Evolutionary conservation across 2,329 filamentous ascomycete species (phyloP), one percentile per base, ranked within the genome.

Genomic region (Penicillium sp.): DNA sequence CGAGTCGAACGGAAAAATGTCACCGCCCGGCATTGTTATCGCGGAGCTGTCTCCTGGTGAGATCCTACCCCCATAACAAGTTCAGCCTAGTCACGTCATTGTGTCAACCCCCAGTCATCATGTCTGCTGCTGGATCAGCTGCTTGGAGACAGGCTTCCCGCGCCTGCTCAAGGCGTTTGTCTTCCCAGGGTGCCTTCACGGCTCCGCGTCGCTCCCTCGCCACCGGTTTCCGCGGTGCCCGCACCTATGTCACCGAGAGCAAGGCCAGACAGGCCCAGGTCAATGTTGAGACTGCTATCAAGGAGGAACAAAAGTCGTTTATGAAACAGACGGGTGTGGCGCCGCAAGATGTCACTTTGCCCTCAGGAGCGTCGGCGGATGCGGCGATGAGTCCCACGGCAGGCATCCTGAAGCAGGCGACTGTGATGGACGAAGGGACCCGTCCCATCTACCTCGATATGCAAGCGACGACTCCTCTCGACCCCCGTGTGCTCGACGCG

Each of bases 401-500:
- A 54, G 82, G 82, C 72, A 76, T 96, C 39, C 76, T 98, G 53
- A 94, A 93, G 75, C 86, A 95, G 68, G 91, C 90, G 7, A 90
- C 89, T 9, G 77, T 95, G 55, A 88, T 97, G 85, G 90, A 95
- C 58, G 84, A 95, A 70, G 93, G 93, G 49, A 85, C 88, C 53
- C 80, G 93, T 50, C 93, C 93, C 35, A 97, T 98, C 66, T 98
- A 98, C 64, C 84, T 98, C 46, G 93, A 98, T 66, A 95, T 95
- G 85, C 93, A 98, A 73, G 89, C 93, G 33, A 98, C 93, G 1
- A 98, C 93, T 0, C 93, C 93, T 13, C 83, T 93, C 50, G 93
- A 98, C 62, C 93, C 93, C 25, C 83, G 93, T 56, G 93, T 98
- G 29, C 80, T 98, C 39, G 93, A 98, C 69, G 86, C 89, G 47